Evolutionary conservation across 1,284 basidiomycete genomes (phyloP).

Genomic region (Ganoderma leucocontextum): DNA sequence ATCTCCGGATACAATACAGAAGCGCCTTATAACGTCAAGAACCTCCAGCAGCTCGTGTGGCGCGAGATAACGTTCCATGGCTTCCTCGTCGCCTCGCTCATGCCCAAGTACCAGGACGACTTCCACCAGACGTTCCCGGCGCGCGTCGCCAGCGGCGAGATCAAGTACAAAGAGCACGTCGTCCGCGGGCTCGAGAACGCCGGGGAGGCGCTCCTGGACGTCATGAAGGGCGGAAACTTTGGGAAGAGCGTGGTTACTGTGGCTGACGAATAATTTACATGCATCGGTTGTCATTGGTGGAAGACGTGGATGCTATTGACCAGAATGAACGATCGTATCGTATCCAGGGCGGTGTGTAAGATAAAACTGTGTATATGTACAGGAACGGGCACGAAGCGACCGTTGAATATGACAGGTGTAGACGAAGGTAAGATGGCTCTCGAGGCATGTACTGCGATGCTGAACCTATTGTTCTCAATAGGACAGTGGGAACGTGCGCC

Average conservation of each 20-base stretch:
- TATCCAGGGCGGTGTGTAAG: neutral
- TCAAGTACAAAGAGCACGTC: slow-evolving; percentile 67
- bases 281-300: too few relatives aligned
- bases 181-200: slow-evolving; percentile 59
- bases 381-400: neutral
- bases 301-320: neutral
- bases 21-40: slow-evolving; percentile 41
- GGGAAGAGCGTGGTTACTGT: slow-evolving; percentile 66
- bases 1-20: slow-evolving; percentile 44
- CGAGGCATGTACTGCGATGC: neutral
- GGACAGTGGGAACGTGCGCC: neutral
- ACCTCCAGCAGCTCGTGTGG: slow-evolving; percentile 50
- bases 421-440: too few relatives aligned
- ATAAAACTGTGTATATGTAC: neutral
- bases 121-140: slow-evolving; percentile 63
- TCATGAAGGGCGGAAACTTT: slow-evolving; percentile 63
- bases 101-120: slow-evolving; percentile 47
- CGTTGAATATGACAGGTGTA: too few relatives aligned
- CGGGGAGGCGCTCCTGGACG: slow-evolving; percentile 58
- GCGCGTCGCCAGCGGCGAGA: slow-evolving; percentile 59
- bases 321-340: neutral
- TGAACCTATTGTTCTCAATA: neutral
- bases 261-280: slow-evolving; percentile 43
- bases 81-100: slow-evolving; percentile 59
- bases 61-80: slow-evolving; percentile 66